Percentiles rank a stretch among this genome's conserved stretches.
phyloP scores from a whole-genome alignment of 192 early-diverging fungal species.

The Rhizoclosmatium sp. region DNA sequence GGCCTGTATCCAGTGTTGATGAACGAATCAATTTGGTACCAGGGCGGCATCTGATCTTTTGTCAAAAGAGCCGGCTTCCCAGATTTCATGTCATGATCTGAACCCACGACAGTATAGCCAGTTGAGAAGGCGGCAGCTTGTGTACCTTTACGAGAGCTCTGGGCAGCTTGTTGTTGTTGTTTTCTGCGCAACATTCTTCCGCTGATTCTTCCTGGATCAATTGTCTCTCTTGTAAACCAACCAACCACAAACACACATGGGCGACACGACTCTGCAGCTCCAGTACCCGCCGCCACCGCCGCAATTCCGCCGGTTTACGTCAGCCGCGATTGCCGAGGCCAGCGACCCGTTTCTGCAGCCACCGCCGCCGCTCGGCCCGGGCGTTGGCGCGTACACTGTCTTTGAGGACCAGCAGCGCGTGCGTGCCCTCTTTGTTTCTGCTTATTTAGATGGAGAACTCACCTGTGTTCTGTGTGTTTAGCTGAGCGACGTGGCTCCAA shows the following conservation, averaged over 20 bases:
- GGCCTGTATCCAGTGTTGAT: conserved; percentile 84
- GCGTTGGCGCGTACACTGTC: conserved; percentile 20
- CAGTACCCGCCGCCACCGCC: conserved; percentile 38
- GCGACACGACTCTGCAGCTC: neutral
- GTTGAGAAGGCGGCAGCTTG: too few relatives aligned
- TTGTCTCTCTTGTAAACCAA: too few relatives aligned
- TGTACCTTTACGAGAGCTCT: too few relatives aligned
- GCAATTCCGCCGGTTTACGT: conserved; percentile 37
- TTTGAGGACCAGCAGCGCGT: conserved; percentile 14
- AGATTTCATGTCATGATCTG: too few relatives aligned
- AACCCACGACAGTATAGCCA: too few relatives aligned
- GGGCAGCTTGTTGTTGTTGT: too few relatives aligned
- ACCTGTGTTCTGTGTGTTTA: neutral
- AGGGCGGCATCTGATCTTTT: conserved; percentile 26
- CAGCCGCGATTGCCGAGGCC: conserved; percentile 14
- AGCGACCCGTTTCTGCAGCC: conserved; percentile 20
- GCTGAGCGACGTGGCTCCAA: conserved; percentile 22
- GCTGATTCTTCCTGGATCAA: too few relatives aligned
- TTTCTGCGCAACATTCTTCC: too few relatives aligned
- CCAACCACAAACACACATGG: too few relatives aligned
- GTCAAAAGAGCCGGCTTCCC: neutral
- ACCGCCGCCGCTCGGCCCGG: conserved; percentile 19
- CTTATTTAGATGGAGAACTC: neutral
- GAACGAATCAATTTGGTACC: conserved; percentile 49
- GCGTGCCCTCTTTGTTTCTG: neutral